Evolutionary conservation across 805 yeast species (phyloP).

Genomic region (Nakazawaea anatomiae): DNA sequence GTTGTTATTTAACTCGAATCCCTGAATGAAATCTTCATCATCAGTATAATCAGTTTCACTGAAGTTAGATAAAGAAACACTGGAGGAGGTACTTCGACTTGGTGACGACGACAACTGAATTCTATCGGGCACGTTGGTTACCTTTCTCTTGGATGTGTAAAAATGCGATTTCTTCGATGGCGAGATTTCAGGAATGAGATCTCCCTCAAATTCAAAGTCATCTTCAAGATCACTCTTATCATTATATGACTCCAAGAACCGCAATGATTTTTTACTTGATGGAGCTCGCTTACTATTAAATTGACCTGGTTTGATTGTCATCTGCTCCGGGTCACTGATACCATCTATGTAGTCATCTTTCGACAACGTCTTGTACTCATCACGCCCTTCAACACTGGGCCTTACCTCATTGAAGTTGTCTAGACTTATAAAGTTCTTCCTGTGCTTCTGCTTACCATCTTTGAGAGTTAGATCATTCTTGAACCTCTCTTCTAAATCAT

Average conservation of each 20-base stretch:
- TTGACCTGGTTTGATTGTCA: neutral
- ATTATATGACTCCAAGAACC: neutral
- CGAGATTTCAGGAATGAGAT: neutral
- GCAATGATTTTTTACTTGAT: conserved; percentile 1
- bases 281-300: neutral
- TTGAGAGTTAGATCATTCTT: neutral
- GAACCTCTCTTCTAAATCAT: neutral
- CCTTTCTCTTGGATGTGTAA: neutral
- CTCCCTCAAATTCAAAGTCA: conserved; percentile 30
- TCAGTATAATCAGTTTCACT: conserved; percentile 11
- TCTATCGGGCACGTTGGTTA: neutral
- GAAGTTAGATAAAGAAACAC: neutral
- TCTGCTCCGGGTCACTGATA: neutral
- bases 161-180: neutral
- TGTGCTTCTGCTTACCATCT: neutral
- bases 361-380: neutral
- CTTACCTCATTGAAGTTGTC: conserved; percentile 2
- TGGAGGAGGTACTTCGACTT: conserved; percentile 6
- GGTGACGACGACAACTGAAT: conserved; percentile 1
- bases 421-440: conserved; percentile 1
- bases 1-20: conserved; percentile 8
- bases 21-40: conserved; percentile 8
- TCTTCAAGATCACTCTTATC: conserved; percentile 28
- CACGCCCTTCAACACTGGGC: neutral
- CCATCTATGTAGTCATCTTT: conserved; percentile 1